Base-by-base conservation (phyloP, 805 yeast genomes). In the Ogataea pilisensis region DNA sequence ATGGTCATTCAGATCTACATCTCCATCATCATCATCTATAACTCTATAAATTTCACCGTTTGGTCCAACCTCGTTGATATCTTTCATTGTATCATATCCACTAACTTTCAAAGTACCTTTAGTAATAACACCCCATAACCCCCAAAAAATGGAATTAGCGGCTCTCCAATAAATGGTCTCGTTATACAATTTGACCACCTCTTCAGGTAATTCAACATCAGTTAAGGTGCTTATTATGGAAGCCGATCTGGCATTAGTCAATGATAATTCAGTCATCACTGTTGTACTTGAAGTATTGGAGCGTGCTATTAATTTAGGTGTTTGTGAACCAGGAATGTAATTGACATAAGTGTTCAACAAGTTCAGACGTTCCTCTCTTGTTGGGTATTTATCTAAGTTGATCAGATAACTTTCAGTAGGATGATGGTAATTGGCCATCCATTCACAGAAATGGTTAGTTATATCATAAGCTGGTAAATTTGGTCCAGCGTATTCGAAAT, bases 371-470 rank as follows among this genome's bases (percentile, higher is more conserved):
- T 89, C 83, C 34, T 78, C 78, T 45, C 69, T 67, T 12, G 69
- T 66, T 8, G 99, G 99, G 62, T 75, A 93, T 29, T 66, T 64
- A 11, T 72, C 65, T 26, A 65, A 68, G 51, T 75, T 70, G n/a
- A 85, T 66, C 41, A 64, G 75, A 58, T 83, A 77, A 28, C 70
- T 60, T 13, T 70, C 64, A 16, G 70, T 66, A 1, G 80, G 75
- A 50, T 79, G 76, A 55, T 83, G 86, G 59, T 91, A 93, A 66
- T 93, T 88, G 36, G 87, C 75, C 97, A 90, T 93, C 99, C 99
- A 91, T 66, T 91, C 99, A 49, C 85, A 76, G 51, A 93, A 85
- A 66, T 93, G 99, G 61, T 93, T 90, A 12, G 90, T 90, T 41
- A 93, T 76, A 60, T 93, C 99, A 58, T 72, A 87, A 2, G 95